These are phyloP conservation scores for Alternaria sp. DNA, from an alignment of 2,329 filamentous ascomycete species.

Conservation along the genomic window DNA sequence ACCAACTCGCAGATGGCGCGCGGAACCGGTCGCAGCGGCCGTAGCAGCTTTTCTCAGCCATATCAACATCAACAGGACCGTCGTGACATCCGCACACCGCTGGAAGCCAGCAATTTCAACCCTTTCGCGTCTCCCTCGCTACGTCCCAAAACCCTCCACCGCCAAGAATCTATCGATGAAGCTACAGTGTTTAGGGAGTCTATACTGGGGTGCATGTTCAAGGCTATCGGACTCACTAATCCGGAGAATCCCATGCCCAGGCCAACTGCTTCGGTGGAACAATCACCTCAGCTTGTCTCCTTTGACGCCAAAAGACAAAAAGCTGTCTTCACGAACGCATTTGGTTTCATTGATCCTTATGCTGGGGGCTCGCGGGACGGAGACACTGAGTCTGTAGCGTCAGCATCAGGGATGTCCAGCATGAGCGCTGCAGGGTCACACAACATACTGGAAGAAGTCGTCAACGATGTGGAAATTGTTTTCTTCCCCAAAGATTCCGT, in stretches of 20 bases:
- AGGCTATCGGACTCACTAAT: constrained; percentile 83
- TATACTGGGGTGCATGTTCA: constrained; percentile 95
- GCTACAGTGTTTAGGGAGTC: constrained; percentile 89
- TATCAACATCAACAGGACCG: constrained; percentile 57
- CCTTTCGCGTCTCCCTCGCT: constrained; percentile 49
- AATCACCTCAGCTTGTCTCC: constrained; percentile 83
- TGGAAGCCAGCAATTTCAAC: constrained; percentile 56
- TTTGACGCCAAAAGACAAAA: constrained; percentile 85
- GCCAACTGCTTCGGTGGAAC: constrained; percentile 74
- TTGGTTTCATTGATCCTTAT: constrained; percentile 88
- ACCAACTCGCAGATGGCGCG: constrained; percentile 78
- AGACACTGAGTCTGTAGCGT: constrained; percentile 84
- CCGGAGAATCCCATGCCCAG: constrained; percentile 72
- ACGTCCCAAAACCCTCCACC: constrained; percentile 62
- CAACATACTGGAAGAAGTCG: constrained; percentile 80
- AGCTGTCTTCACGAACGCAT: constrained; percentile 83
- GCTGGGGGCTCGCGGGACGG: constrained; percentile 76
- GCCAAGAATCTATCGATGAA: constrained; percentile 85
- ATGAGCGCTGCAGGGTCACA: constrained; percentile 67
- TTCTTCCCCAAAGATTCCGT: constrained; percentile 96
- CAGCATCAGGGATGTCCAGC: constrained; percentile 54
- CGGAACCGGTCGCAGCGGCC: constrained; percentile 61
- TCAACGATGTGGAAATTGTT: constrained; percentile 94
- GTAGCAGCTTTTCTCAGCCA: constrained; percentile 59
- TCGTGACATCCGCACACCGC: constrained; percentile 55